phyloP scores from a whole-genome alignment of 331 rosid genomes.

The Malus hybrid region DNA sequence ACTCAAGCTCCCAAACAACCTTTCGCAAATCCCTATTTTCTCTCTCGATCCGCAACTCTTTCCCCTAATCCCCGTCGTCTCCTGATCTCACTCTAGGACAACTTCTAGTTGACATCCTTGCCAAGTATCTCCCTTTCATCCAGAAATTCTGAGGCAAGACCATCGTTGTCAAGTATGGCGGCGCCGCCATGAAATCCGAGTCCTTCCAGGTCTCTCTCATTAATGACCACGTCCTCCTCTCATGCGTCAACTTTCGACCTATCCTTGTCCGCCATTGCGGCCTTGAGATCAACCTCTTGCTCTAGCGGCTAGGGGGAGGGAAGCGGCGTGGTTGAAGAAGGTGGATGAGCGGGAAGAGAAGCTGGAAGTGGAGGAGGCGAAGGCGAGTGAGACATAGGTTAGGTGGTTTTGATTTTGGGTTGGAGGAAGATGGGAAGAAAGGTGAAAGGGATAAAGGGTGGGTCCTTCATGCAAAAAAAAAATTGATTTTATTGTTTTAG shows the following conservation, averaged over 20 bases:
- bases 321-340: too few relatives aligned
- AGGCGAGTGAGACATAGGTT: too few relatives aligned
- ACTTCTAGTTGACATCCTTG: constrained; percentile 83
- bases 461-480: too few relatives aligned
- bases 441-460: too few relatives aligned
- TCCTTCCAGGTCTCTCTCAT: constrained; percentile 79
- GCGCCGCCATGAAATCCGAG: constrained; percentile 85
- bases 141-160: constrained; percentile 86
- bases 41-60: constrained; percentile 22
- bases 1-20: background rate
- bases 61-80: background rate
- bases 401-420: too few relatives aligned
- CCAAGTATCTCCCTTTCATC: constrained; percentile 86
- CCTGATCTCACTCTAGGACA: constrained; percentile 36
- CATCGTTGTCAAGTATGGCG: constrained; percentile 83
- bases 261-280: constrained; percentile 87
- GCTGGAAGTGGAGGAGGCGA: too few relatives aligned
- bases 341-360: too few relatives aligned
- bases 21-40: constrained; percentile 3
- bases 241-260: constrained; percentile 83
- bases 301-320: constrained; percentile 23
- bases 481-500: too few relatives aligned
- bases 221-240: constrained; percentile 79
- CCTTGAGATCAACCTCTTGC: constrained; percentile 86
- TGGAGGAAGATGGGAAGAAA: too few relatives aligned